These are phyloP conservation scores for Whalleya microplaca DNA, from an alignment of 2,329 filamentous ascomycete genomes.

Conservation along the genomic window DNA sequence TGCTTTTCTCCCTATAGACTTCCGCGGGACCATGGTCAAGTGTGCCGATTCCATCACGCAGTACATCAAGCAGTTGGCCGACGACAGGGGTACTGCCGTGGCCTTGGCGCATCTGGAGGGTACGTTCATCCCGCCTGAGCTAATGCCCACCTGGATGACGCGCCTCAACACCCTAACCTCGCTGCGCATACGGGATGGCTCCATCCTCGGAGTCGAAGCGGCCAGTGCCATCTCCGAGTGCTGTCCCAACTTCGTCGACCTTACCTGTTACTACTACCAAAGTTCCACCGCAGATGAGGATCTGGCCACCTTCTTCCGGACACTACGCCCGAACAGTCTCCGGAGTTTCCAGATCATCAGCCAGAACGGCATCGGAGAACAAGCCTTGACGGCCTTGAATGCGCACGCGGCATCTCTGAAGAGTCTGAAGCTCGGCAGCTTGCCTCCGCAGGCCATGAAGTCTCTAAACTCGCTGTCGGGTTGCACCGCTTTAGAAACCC, in stretches of 20 bases:
- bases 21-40: conserved; percentile 44
- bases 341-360: conserved; percentile 62
- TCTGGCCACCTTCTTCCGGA: conserved; percentile 61
- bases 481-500: conserved; percentile 40
- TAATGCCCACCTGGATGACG: conserved; percentile 62
- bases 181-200: conserved; percentile 65
- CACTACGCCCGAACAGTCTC: conserved; percentile 60
- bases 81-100: conserved; percentile 48
- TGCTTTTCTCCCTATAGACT: conserved; percentile 36
- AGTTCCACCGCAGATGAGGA: conserved; percentile 57
- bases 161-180: conserved; percentile 60
- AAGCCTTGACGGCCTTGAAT: conserved; percentile 60
- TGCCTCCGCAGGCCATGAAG: conserved; percentile 35
- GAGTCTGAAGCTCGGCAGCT: conserved; percentile 36
- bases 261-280: conserved; percentile 57
- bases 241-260: conserved; percentile 63
- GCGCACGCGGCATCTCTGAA: conserved; percentile 42
- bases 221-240: conserved; percentile 57
- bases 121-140: conserved; percentile 49
- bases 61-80: conserved; percentile 47
- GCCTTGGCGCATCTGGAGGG: conserved; percentile 62
- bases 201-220: conserved; percentile 57
- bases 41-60: conserved; percentile 62
- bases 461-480: conserved; percentile 36
- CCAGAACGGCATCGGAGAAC: conserved; percentile 55